phyloP scores from a whole-genome alignment of 345 rosid species.

The Citropsis articulata region DNA sequence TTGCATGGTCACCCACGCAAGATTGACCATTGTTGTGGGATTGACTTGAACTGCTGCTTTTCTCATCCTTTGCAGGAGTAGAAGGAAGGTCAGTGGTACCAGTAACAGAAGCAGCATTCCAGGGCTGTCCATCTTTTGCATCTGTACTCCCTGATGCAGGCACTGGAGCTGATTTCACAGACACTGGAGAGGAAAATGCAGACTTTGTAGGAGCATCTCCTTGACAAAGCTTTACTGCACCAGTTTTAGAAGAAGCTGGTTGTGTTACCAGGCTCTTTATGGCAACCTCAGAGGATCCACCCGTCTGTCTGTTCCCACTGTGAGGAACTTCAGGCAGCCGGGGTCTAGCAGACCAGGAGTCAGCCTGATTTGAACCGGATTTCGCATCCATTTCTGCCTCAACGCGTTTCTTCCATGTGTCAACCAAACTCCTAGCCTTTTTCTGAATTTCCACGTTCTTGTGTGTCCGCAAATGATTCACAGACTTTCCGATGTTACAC shows the following conservation, averaged over 20 bases:
- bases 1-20: constrained; percentile 64
- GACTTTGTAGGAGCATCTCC: constrained; percentile 51
- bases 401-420: constrained; percentile 94
- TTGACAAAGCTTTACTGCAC: constrained; percentile 46
- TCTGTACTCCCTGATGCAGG: constrained; percentile 38
- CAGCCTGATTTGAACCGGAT: constrained; percentile 60
- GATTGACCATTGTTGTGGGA: constrained; percentile 80
- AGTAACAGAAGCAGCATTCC: constrained; percentile 30
- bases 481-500: constrained; percentile 89
- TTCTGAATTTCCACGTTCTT: constrained; percentile 80
- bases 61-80: constrained; percentile 55
- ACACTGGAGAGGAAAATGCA: constrained; percentile 51
- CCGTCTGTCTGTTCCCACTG: constrained; percentile 46
- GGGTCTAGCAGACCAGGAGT: constrained; percentile 63
- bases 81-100: constrained; percentile 42
- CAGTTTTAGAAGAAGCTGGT: constrained; percentile 55
- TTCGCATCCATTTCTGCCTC: constrained; percentile 96
- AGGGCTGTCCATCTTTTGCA: constrained; percentile 54
- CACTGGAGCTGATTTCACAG: constrained; percentile 48
- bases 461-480: constrained; percentile 78
- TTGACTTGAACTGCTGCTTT: constrained; percentile 80
- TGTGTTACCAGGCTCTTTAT: constrained; percentile 54
- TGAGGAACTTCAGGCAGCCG: constrained; percentile 61
- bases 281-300: constrained; percentile 61
- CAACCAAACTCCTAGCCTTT: constrained; percentile 89